Base-by-base conservation (phyloP, 805 yeast species). In the Wickerhamiella occidentalis region DNA sequence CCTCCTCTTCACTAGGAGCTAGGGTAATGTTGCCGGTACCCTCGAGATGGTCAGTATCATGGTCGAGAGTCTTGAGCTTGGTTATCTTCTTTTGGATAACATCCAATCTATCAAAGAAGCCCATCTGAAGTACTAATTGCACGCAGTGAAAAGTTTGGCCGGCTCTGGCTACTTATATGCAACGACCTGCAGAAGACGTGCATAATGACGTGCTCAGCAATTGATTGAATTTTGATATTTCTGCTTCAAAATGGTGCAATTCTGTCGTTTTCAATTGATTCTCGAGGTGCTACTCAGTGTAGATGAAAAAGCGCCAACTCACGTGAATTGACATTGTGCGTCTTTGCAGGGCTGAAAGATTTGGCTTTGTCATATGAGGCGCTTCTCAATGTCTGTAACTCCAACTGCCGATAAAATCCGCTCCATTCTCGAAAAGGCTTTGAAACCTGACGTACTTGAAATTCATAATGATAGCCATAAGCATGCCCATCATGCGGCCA, bases 401-500 rank as follows among this genome's bases (percentile, higher is more conserved):
- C 80, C 83, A 5, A 68, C 78, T n/a, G 79, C 78, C 50, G 60
- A 61, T 33, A 59, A 68, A 38, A 77, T 80, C 36, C 62, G 66
- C 36, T 53, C 61, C 1, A 78, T 78, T 55, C 58, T 80, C 25
- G 55, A 62, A 18, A 53, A 57, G 5, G 63, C 61, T 30, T 50
- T 71, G 72, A 44, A 58, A 67, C 54, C 94, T 77, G 19, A 59
- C 61, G 7, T 63, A 54, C 55, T 70, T 76, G 55, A 72, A 28
- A 72, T 90, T 5, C 69, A 68, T 51, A 90, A 90, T 62, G 96
- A 90, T 64, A 85, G 95, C 6, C 78, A 78, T 64, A 83, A 83
- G 61, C 97, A 90, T 64, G 77, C 87, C 1, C 88, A 85, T 55
- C 97, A 90, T 64, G 80, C 79, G 51, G 87, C 94, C 1, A 74